Conservation (phyloP, 2,329 filamentous ascomycete genomes). For the Rhynchosporium graminicola region DNA sequence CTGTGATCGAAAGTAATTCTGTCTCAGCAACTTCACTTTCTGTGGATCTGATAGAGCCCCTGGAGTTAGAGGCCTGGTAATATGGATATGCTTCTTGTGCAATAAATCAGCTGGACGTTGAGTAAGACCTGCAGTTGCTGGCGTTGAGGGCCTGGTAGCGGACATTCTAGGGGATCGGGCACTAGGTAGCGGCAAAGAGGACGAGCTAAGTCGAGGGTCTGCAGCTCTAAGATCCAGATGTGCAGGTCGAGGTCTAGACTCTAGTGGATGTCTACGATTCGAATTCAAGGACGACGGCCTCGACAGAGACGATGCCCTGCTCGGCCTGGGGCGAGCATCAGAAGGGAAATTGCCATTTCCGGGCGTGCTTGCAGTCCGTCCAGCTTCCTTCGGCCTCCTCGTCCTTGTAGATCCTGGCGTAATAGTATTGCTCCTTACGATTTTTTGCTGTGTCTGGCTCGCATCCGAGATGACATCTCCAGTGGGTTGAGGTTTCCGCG, state of each 20-base stretch:
- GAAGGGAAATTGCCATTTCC: slow-evolving; percentile 40
- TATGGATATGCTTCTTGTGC: slow-evolving; percentile 59
- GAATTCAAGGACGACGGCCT: slow-evolving; percentile 33
- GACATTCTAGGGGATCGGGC: slow-evolving; percentile 52
- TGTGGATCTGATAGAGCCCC: slow-evolving; percentile 65
- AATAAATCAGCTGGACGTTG: slow-evolving; percentile 50
- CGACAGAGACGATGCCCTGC: slow-evolving; percentile 25
- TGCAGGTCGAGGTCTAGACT: slow-evolving; percentile 34
- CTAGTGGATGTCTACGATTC: slow-evolving; percentile 29
- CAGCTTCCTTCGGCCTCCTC: slow-evolving; percentile 46
- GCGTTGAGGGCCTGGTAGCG: slow-evolving; percentile 57
- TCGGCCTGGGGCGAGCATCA: slow-evolving; percentile 21
- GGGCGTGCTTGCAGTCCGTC: slow-evolving; percentile 44
- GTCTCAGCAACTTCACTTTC: slow-evolving; percentile 70
- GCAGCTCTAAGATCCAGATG: slow-evolving; percentile 40
- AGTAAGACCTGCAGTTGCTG: slow-evolving; percentile 54
- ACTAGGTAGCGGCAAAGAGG: slow-evolving; percentile 67
- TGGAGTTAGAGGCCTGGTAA: slow-evolving; percentile 57
- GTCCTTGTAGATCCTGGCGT: slow-evolving; percentile 49
- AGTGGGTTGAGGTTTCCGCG: slow-evolving; percentile 68
- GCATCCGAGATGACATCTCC: slow-evolving; percentile 63
- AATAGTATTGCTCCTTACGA: slow-evolving; percentile 70
- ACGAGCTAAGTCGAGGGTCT: slow-evolving; percentile 66
- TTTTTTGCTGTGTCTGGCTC: slow-evolving; percentile 52
- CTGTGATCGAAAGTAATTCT: slow-evolving; percentile 81